Evolutionary conservation across 2,329 filamentous ascomycete species (phyloP), one percentile per base, ranked within the genome.

Genomic region (Diaporthe ilicicola): DNA sequence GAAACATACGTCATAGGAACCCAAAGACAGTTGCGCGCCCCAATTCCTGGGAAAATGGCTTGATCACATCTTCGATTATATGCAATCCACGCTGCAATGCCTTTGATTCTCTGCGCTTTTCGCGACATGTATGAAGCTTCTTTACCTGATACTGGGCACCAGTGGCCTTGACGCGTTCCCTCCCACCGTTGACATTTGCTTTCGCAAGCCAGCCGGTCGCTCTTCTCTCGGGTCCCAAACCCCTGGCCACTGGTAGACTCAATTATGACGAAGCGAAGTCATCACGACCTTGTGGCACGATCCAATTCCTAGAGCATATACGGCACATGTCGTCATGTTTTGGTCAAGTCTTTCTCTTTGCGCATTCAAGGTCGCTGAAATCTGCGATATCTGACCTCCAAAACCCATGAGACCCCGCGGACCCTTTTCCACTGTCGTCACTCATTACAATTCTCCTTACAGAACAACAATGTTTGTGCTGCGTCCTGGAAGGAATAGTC

Each of bases 201-300:
- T 19, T 9, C 29, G n/a, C 44, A 13, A 37, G 27, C 59, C 59
- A 48, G 42, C 44, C 42, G 44, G 42, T 29, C 42, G 44, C 37
- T n/a, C n/a, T n/a, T n/a, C 32, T 24, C 19, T 6, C 7, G 8
- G n/a, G 3, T 44, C 19, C 15, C 19, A 19, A 39, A 15, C 19
- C 48, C 10, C 39, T 27, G 4, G 19, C 19, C 48, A 7, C 39
- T 27, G 4, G 19, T n/a, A 15, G 50, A 68, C 53, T 22, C 48
- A 32, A 37, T 46, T 7, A 59, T 68, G 66, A 68, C 66, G 66
- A 68, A 56, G 53, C 50, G 32, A 59, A 32, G 53, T 29, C 53
- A 39, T 68, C 53, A 46, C 19, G n/a, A 29, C n/a, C 42, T 42
- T 17, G 22, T 44, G n/a, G 32, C 19, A 59, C 22, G 17, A n/a